These are phyloP conservation scores for Volvox reticuliferus DNA, from an alignment of 139 green algal species.

Conservation along the genomic window DNA sequence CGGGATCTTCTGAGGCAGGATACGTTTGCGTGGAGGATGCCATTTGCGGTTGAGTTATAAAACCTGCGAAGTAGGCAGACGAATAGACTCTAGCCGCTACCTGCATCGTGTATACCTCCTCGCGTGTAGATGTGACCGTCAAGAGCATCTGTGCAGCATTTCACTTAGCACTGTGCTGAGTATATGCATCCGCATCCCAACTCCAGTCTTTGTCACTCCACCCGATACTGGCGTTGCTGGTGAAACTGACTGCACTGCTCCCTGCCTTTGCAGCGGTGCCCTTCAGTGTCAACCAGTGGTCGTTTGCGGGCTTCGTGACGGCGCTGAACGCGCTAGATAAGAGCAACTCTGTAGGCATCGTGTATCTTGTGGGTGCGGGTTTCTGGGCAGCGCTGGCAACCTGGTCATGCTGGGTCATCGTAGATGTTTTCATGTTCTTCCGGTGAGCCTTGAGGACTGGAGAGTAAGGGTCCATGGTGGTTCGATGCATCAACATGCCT, in stretches of 20 bases:
- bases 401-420: conserved; percentile 50
- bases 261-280: conserved; percentile 45
- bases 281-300: conserved; percentile 56
- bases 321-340: conserved; percentile 59
- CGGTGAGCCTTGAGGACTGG: background rate
- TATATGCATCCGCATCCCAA: background rate
- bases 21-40: background rate
- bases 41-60: background rate
- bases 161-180: background rate
- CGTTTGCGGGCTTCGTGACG: conserved; percentile 62
- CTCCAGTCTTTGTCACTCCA: background rate
- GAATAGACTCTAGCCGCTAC: too few species aligned
- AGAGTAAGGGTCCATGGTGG: background rate
- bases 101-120: too few species aligned
- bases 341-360: conserved; percentile 41
- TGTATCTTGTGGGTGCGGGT: conserved; percentile 55
- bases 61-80: background rate
- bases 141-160: background rate
- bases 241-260: background rate
- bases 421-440: conserved; percentile 49
- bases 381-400: conserved; percentile 30
- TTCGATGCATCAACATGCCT: background rate
- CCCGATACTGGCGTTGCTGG: background rate
- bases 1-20: too few species aligned
- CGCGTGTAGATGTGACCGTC: too few species aligned